Evolutionary conservation across 164 flowering plant species (phyloP).

Genomic region (Akebia trifoliata): DNA sequence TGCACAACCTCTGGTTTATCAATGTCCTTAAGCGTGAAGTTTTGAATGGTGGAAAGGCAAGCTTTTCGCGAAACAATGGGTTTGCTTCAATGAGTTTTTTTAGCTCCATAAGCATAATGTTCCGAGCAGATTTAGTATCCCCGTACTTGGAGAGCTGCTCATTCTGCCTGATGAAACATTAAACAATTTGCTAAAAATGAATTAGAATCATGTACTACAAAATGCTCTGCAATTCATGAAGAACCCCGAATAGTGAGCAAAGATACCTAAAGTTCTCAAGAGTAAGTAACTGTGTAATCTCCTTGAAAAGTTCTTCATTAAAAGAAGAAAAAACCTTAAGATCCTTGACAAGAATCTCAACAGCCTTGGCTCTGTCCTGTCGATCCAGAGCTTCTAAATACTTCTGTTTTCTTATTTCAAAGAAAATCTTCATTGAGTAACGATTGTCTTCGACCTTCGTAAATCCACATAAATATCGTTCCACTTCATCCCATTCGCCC

Average conservation of each 20-base stretch:
- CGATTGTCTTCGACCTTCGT: constrained; percentile 64
- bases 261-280: constrained; percentile 60
- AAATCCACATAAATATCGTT: constrained; percentile 55
- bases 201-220: background rate
- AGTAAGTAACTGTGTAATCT: constrained; percentile 57
- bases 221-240: background rate
- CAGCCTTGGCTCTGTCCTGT: constrained; percentile 61
- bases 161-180: constrained; percentile 41
- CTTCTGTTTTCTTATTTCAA: constrained; percentile 63
- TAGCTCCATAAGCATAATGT: constrained; percentile 60
- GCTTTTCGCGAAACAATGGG: constrained; percentile 68
- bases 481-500: constrained; percentile 76
- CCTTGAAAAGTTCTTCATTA: constrained; percentile 72
- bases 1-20: constrained; percentile 56
- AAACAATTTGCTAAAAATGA: background rate
- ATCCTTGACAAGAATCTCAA: constrained; percentile 64
- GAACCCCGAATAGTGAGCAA: background rate
- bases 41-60: constrained; percentile 50
- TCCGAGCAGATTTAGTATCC: constrained; percentile 65
- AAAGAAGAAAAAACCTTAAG: constrained; percentile 63
- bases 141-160: constrained; percentile 77
- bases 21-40: constrained; percentile 49
- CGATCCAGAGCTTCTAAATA: constrained; percentile 68
- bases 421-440: constrained; percentile 62
- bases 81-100: constrained; percentile 70